These are phyloP conservation scores for Lasiosphaeria hispida DNA, from an alignment of 495 filamentous ascomycete species.

Conservation along the genomic window DNA sequence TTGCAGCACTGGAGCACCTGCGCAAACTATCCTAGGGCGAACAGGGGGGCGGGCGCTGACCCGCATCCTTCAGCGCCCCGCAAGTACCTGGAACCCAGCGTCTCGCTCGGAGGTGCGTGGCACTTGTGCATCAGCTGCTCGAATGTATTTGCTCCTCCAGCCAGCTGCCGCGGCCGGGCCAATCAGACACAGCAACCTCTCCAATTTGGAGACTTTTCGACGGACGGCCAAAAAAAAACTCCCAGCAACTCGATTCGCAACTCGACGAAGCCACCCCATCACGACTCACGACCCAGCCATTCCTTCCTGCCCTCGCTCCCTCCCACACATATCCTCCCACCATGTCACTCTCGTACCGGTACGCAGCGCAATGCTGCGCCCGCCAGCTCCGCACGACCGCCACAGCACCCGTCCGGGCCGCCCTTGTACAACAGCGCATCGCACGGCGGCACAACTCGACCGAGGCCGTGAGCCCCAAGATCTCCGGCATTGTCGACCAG, in stretches of 20 bases:
- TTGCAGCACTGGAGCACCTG: no score
- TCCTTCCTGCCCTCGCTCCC: conserved; percentile 6
- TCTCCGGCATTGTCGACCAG: conserved; percentile 89
- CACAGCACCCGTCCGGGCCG: conserved; percentile 30
- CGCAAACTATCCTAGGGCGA: no score
- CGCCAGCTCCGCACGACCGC: conserved; percentile 49
- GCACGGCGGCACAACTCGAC: conserved; percentile 71
- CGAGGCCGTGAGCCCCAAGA: conserved; percentile 78
- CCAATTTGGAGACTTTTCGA: conserved; percentile 26
- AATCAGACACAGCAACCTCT: conserved; percentile 21
- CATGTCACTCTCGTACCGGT: conserved; percentile 60
- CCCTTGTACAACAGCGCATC: conserved; percentile 36
- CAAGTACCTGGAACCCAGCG: no score
- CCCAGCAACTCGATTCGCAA: conserved; percentile 1
- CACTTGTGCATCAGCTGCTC: neutral
- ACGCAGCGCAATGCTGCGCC: conserved; percentile 58
- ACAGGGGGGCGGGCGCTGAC: neutral
- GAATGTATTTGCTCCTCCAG: conserved; percentile 23
- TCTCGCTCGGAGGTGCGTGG: no score
- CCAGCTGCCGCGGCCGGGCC: conserved; percentile 7
- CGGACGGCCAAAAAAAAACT: conserved; percentile 28
- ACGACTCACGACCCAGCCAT: conserved; percentile 3
- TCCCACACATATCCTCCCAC: conserved; percentile 20
- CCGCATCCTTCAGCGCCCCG: no score
- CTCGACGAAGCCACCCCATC: conserved; percentile 19